Evolutionary conservation across 352 stramenopile species (phyloP).

Genomic region (Phytophthora ohioensis): DNA sequence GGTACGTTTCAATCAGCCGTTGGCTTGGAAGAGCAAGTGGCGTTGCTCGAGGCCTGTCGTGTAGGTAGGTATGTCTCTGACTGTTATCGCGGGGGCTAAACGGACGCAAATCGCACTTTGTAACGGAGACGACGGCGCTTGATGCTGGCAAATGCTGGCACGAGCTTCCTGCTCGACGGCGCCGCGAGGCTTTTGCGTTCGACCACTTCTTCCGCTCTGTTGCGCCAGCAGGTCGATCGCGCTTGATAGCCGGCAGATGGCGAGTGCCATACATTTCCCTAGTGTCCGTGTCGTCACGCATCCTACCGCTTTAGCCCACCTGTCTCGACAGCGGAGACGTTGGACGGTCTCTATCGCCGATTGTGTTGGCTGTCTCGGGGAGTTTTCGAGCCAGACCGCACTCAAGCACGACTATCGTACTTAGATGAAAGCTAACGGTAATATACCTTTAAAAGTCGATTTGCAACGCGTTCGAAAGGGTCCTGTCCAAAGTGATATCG

Average conservation of each 20-base stretch:
- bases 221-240: slow-evolving; percentile 23
- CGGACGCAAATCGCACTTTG: slow-evolving; percentile 32
- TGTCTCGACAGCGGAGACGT: not conserved
- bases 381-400: slow-evolving; percentile 17
- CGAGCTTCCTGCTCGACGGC: not conserved
- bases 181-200: slow-evolving; percentile 16
- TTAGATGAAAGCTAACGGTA: not conserved
- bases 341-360: no score
- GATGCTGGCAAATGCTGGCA: not conserved
- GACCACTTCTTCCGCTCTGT: slow-evolving; percentile 11
- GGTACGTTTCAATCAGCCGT: slow-evolving; percentile 24
- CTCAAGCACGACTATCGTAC: not conserved
- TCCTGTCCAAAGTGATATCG: slow-evolving; percentile 22
- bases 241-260: slow-evolving; percentile 28
- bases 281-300: slow-evolving; percentile 27
- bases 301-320: slow-evolving; percentile 11
- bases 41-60: slow-evolving; percentile 24
- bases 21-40: slow-evolving; percentile 8
- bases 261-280: slow-evolving; percentile 18
- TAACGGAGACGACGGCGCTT: slow-evolving; percentile 17
- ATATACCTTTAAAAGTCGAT: no score
- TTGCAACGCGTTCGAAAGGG: no score
- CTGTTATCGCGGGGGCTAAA: slow-evolving; percentile 21
- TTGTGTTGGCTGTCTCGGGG: no score
- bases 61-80: slow-evolving; percentile 15